phyloP scores from a whole-genome alignment of 2,329 filamentous ascomycete species.

The Paraphaeosphaeria sporulosa region DNA sequence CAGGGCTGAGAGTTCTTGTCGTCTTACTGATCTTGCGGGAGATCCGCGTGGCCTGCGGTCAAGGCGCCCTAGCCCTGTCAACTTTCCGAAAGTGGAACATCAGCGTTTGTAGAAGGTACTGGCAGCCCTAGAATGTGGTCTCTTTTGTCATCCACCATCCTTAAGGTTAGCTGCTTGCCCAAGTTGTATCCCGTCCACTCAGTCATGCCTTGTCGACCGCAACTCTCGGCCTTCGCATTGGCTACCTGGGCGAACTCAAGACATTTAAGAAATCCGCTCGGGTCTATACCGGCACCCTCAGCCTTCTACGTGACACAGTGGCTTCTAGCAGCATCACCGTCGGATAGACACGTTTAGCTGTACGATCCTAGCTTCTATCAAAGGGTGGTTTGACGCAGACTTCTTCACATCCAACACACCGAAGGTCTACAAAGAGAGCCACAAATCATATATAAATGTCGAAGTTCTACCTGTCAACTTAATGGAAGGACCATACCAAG shows the following conservation, averaged over 20 bases:
- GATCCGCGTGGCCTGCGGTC: slow-evolving; percentile 16
- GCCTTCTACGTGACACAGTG: slow-evolving; percentile 24
- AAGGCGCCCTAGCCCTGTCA: too few species aligned
- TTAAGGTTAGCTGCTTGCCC: slow-evolving; percentile 6
- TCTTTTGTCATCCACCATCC: slow-evolving; percentile 13
- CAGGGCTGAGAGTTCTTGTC: slow-evolving; percentile 20
- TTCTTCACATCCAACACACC: not conserved
- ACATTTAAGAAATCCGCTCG: not conserved
- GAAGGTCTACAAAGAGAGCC: not conserved
- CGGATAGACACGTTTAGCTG: slow-evolving; percentile 6
- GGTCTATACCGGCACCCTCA: not conserved
- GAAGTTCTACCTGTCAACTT: not conserved
- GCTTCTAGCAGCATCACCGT: slow-evolving; percentile 23
- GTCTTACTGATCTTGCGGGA: slow-evolving; percentile 24
- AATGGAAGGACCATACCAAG: slow-evolving; percentile 23
- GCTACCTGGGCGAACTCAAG: slow-evolving; percentile 7
- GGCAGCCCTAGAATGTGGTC: not conserved
- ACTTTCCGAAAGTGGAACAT: not conserved
- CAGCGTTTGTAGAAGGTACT: not conserved
- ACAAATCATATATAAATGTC: slow-evolving; percentile 27
- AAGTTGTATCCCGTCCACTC: not conserved
- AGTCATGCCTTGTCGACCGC: not conserved
- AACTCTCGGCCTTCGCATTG: slow-evolving; percentile 18
- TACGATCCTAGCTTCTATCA: slow-evolving; percentile 11
- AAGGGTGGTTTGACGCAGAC: slow-evolving; percentile 12